Percentiles rank a stretch among this genome's conserved stretches.
phyloP scores from a whole-genome alignment of 2,329 filamentous ascomycete species.

The Myriosclerotinia duriaeana region DNA sequence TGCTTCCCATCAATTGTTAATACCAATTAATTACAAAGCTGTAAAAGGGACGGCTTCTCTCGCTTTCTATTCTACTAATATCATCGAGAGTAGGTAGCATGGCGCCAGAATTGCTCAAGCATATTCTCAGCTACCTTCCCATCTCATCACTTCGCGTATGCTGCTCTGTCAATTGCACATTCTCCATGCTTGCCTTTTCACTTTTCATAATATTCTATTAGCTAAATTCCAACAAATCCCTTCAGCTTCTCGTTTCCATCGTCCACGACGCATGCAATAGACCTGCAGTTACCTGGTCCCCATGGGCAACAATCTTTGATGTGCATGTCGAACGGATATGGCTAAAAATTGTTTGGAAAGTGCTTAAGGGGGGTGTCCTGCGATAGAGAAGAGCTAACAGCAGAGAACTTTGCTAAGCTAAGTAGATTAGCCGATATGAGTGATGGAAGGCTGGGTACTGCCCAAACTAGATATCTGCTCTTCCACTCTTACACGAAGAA shows the following conservation, averaged over 20 bases:
- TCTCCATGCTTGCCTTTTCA: constrained; percentile 24
- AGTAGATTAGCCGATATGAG: constrained; percentile 31
- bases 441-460: constrained; percentile 29
- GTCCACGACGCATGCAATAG: not conserved
- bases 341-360: constrained; percentile 30
- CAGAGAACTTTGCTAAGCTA: constrained; percentile 30
- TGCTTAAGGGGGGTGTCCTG: constrained; percentile 18
- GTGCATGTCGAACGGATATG: constrained; percentile 24
- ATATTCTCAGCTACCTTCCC: constrained; percentile 29
- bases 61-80: constrained; percentile 1
- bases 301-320: constrained; percentile 27
- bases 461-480: constrained; percentile 34
- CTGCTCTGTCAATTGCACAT: constrained; percentile 28
- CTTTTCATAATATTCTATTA: constrained; percentile 29
- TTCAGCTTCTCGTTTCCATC: constrained; percentile 13
- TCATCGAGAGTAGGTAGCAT: constrained; percentile 26
- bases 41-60: constrained; percentile 5
- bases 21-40: not conserved
- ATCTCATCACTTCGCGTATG: constrained; percentile 25
- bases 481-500: constrained; percentile 24
- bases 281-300: not conserved
- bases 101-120: constrained; percentile 29
- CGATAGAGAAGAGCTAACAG: constrained; percentile 21
- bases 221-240: constrained; percentile 22
- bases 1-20: not conserved